Base-by-base conservation (phyloP, 192 early-diverging fungal species). In the Coemansia sp. region DNA sequence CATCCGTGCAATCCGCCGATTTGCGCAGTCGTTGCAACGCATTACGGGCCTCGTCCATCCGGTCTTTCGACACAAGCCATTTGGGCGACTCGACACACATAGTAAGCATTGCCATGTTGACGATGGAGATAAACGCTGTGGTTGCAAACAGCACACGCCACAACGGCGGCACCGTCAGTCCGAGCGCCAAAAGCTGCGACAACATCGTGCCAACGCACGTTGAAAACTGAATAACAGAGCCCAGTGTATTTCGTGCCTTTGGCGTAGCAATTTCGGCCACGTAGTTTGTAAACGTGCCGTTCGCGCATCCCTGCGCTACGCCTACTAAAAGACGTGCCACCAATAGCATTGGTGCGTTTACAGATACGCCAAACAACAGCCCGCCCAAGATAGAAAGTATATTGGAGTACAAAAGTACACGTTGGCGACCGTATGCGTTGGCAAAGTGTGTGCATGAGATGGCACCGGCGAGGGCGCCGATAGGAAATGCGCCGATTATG, bases 41-140 rank as follows among this genome's bases (percentile, higher is more conserved):
- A 4, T 37, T 4, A 8, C 70, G 73, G 1, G 86, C 85, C 37
- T 85, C 82, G 12, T 74, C 68, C 0, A 79, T 56, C n/a, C 81
- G 74, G 57, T 82, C 82, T 36, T 85, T 78, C 48, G 83, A 84
- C 19, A 84, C 74, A 10, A 90, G 74, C 72, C 85, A 90, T 26
- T 82, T 83, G 7, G 93, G 93, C 12, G 87, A 87, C 57, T 95
- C 93, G 40, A 90, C 90, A 31, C 87, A 88, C 25, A 82, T 77
- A 0, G 66, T 71, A 15, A 93, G 67, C 48, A 89, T 6, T 9
- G 11, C 38, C 31, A 78, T 75, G 26, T 57, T 68, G 6, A 83
- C 7, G 8, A 89, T 52, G 3, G 85, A 79, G 5, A 90, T 81
- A 7, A 86, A 34, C 8, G 74, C 81, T 3, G 85, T 83, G 4